Base-by-base conservation (phyloP, 805 yeast species). In the Yarrowia bubula region DNA sequence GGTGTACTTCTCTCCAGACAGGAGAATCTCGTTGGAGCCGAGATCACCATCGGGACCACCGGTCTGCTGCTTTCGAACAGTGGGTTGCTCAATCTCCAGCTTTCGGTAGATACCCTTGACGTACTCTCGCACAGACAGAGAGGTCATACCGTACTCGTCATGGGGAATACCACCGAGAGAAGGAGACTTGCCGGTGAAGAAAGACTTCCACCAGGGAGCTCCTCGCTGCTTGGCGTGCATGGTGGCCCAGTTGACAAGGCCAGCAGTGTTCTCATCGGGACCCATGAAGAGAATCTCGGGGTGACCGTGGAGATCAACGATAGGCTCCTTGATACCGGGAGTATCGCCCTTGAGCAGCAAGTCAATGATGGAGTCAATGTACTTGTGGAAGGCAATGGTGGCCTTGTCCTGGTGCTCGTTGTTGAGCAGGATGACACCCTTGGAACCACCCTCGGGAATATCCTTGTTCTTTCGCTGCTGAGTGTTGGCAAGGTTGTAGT, bases 1-100 rank as follows among this genome's bases (percentile, higher is more conserved):
- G 69, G 92, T 88, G 74, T 95, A 95, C 55, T 79, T 82, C 79
- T 93, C 99, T 67, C 86, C 84, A 1, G 98, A 91, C 67, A 93
- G 82, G 70, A 90, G 81, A 72, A 93, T 95, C 79, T 93, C 99
- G 76, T 93, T 95, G 31, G 96, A 89, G 35, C 99, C 99, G 70
- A 93, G 81, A 77, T 93, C 99, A 73, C 99, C 99, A 77, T 95
- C 98, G 69, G 98, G 98, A 51, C 99, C 99, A 78, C 98, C 99
- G 65, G 98, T 95, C 80, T 93, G 99, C 73, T 95, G 81, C 78
- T 95, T 93, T 71, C 81, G 82, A 67, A 93, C 83, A 43, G 78
- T 76, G 31, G 83, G 78, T 69, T 87, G 84, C 42, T 79, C 76
- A 67, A 93, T 80, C 17, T 83, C 79, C 66, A 88, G 81, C 75